Base-by-base conservation (phyloP, 164 flowering plant species). In the Stephania cephalantha region DNA sequence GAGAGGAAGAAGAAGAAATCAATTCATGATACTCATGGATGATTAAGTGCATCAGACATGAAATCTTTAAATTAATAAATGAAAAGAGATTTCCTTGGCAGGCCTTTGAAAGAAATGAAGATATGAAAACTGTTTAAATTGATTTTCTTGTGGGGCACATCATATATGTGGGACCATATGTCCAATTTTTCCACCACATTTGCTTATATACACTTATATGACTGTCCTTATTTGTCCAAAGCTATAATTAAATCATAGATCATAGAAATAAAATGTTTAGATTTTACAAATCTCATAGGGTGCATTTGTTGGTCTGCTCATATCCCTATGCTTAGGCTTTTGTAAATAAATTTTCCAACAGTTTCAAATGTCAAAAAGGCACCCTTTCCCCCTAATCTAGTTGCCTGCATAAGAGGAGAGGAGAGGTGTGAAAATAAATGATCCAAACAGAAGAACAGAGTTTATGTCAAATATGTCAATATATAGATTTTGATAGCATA, bases 291-390 rank as follows among this genome's bases (percentile, higher is more conserved):
- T 58, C 20, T 58, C 18, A 12, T 58, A 65, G 30, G 68, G 31
- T 65, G 68, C 68, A 65, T 65, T 5, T 65, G 42, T 35, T 35
- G 68, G 35, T 30, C 68, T 65, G 9, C 68, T 65, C 68, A 65
- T 29, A 65, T 63, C 66, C 66, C 66, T 63, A 63, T 17, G 66
- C 66, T 7, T 63, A 63, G 66, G 66, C 66, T 63, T 18, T 63
- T 63, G 66, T 63, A 50, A 50, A 50, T 11, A 50, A 50, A 50
- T 50, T 50, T 50, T 50, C 15, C 55, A 50, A 50, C 55, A 50
- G 55, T 50, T 50, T 10, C 55, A 50, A 50, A 50, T 50, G 55
- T 50, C 55, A 50, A 50, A 50, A 50, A 50, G 55, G 55, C 55
- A 10, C 55, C 55, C 55, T 50, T 10, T 10, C 42, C 42, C 42